phyloP scores from a whole-genome alignment of 176 grass and related monocot genomes.

The Stipa capillata region DNA sequence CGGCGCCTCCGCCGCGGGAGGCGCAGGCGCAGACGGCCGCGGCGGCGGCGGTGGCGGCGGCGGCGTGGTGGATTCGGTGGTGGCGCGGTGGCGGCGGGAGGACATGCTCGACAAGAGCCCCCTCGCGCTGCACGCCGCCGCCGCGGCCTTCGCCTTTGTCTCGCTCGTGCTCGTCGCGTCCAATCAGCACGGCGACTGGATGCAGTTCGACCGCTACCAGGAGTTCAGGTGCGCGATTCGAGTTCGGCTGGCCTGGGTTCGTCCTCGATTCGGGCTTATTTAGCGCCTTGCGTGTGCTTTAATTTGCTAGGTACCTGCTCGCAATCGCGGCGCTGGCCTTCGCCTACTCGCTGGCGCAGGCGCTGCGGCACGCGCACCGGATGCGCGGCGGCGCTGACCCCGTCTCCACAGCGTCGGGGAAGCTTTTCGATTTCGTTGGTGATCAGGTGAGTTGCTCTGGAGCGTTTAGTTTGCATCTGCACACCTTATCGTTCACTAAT shows the following conservation, averaged over 20 bases:
- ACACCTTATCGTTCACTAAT: background rate
- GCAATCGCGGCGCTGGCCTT: slow-evolving; percentile 48
- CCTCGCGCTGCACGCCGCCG: slow-evolving; percentile 49
- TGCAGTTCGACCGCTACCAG: slow-evolving; percentile 73
- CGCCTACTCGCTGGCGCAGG: slow-evolving; percentile 58
- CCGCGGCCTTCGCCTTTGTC: slow-evolving; percentile 60
- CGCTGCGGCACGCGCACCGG: slow-evolving; percentile 32
- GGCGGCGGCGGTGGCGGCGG: background rate
- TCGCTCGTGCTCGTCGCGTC: slow-evolving; percentile 66
- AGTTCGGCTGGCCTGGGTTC: background rate
- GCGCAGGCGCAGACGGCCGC: background rate
- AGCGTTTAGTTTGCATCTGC: background rate
- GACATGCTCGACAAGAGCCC: slow-evolving; percentile 62
- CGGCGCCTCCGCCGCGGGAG: slow-evolving; percentile 9
- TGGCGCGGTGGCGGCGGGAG: slow-evolving; percentile 53
- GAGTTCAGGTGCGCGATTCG: slow-evolving; percentile 50
- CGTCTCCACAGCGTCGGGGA: background rate
- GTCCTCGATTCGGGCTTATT: background rate
- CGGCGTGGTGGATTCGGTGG: slow-evolving; percentile 30
- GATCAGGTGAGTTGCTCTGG: slow-evolving; percentile 64
- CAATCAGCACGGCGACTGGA: slow-evolving; percentile 80
- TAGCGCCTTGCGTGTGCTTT: background rate
- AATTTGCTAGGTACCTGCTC: slow-evolving; percentile 59
- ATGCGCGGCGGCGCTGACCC: slow-evolving; percentile 34
- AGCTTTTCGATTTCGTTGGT: slow-evolving; percentile 53